Conservation (phyloP, 2,329 filamentous ascomycete species). For the Trichophyton simii region DNA sequence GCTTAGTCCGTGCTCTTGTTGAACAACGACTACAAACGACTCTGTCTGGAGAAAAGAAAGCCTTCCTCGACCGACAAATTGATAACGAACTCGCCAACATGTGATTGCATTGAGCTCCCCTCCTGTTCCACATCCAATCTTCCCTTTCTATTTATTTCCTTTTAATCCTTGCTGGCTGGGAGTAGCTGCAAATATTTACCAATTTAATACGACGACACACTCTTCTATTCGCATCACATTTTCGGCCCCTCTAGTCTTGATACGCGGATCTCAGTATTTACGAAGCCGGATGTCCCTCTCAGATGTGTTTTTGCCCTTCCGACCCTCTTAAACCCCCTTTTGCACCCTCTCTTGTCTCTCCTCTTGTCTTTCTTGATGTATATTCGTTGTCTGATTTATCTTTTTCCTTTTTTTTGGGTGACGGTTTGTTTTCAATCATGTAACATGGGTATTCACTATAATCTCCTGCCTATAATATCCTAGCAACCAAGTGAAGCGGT, state of each 20-base stretch:
- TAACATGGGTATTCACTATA: slow-evolving; percentile 2
- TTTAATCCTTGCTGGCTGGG: neutral
- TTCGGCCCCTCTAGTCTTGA: neutral
- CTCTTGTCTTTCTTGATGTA: neutral
- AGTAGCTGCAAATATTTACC: neutral
- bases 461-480: slow-evolving; percentile 1
- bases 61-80: slow-evolving; percentile 85
- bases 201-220: slow-evolving; percentile 1
- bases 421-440: neutral
- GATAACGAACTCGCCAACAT: slow-evolving; percentile 88
- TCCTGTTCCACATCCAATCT: neutral
- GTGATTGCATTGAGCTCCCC: slow-evolving; percentile 37
- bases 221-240: neutral
- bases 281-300: neutral
- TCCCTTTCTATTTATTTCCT: neutral
- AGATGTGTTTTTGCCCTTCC: neutral
- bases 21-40: slow-evolving; percentile 90
- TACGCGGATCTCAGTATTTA: neutral
- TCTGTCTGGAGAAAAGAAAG: slow-evolving; percentile 68
- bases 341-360: neutral
- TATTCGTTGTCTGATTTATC: neutral
- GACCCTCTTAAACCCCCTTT: neutral
- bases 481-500: neutral
- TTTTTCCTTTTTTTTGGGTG: neutral
- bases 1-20: slow-evolving; percentile 61